Percentiles rank a stretch among this genome's conserved stretches.
Conservation (phyloP, 257 asterid genomes). For the Eucommia ulmoides region DNA sequence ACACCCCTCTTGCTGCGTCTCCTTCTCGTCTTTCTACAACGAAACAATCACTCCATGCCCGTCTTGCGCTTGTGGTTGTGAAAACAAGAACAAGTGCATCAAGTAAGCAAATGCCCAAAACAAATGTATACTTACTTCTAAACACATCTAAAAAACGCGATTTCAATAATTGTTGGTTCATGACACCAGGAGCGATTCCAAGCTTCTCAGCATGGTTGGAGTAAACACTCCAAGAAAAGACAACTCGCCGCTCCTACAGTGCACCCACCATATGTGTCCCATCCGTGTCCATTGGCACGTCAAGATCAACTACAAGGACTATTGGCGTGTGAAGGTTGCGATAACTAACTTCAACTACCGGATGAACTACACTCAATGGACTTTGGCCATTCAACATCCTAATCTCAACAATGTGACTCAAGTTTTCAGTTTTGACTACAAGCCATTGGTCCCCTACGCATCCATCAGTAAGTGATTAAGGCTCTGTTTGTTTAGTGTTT, state of each 20-base stretch:
- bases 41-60: constrained; percentile 24
- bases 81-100: constrained; percentile 18
- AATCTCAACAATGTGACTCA: constrained; percentile 27
- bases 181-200: not conserved
- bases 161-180: not conserved
- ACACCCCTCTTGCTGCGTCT: constrained; percentile 24
- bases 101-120: constrained; percentile 13
- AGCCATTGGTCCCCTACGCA: not conserved
- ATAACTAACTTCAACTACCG: constrained; percentile 31
- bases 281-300: constrained; percentile 46
- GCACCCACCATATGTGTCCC: constrained; percentile 43
- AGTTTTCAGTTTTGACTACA: constrained; percentile 25
- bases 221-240: constrained; percentile 1
- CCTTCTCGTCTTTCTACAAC: constrained; percentile 26
- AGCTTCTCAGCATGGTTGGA: not conserved
- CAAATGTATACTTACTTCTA: not conserved
- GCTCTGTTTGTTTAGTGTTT: too few species aligned
- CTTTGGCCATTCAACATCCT: constrained; percentile 36
- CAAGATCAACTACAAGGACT: constrained; percentile 29
- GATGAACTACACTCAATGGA: constrained; percentile 39
- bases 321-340: constrained; percentile 38
- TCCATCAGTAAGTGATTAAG: not conserved
- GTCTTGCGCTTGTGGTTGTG: constrained; percentile 27
- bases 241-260: constrained; percentile 18
- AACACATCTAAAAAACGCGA: not conserved